Conservation (phyloP, 495 filamentous ascomycete species). For the Thermochaetoides thermophila region DNA sequence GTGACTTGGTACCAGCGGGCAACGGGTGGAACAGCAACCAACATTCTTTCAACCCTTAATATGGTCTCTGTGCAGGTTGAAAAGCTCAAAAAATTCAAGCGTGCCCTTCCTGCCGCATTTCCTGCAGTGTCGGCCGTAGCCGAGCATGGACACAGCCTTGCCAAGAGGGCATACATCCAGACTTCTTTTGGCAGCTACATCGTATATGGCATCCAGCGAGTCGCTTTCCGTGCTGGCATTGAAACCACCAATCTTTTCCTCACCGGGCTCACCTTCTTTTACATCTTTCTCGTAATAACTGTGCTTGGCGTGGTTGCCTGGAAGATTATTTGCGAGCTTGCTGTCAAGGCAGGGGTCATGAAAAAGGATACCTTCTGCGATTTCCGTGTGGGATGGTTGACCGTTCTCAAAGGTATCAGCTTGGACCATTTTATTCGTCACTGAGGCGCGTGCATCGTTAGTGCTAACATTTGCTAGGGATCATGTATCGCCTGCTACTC, state of each 20-base stretch:
- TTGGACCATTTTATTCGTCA: not conserved
- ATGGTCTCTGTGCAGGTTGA: conserved; percentile 73
- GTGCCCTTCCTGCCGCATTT: conserved; percentile 29
- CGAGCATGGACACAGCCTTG: conserved; percentile 30
- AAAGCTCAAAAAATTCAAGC: conserved; percentile 52
- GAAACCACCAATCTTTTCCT: conserved; percentile 90
- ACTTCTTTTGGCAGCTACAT: conserved; percentile 41
- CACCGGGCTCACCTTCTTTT: conserved; percentile 82
- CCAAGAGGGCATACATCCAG: conserved; percentile 32
- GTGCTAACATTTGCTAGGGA: conserved; percentile 39
- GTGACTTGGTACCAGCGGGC: conserved; percentile 93
- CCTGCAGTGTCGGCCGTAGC: conserved; percentile 25
- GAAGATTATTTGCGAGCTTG: conserved; percentile 63
- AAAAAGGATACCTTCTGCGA: conserved; percentile 82
- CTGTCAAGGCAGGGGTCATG: conserved; percentile 56
- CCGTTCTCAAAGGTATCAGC: conserved; percentile 16
- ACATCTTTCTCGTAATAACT: conserved; percentile 60
- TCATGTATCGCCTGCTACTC: conserved; percentile 78
- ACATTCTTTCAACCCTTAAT: conserved; percentile 56
- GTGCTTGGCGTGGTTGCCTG: conserved; percentile 60
- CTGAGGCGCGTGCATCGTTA: too few species aligned
- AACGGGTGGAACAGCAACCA: conserved; percentile 78
- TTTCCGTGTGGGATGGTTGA: conserved; percentile 76
- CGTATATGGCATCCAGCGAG: conserved; percentile 78
- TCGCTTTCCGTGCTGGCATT: conserved; percentile 71